A percentile compares a stretch with the other conserved stretches of the same genome.
Conservation (phyloP, 306 rosid genomes). For the Inga laurina region DNA sequence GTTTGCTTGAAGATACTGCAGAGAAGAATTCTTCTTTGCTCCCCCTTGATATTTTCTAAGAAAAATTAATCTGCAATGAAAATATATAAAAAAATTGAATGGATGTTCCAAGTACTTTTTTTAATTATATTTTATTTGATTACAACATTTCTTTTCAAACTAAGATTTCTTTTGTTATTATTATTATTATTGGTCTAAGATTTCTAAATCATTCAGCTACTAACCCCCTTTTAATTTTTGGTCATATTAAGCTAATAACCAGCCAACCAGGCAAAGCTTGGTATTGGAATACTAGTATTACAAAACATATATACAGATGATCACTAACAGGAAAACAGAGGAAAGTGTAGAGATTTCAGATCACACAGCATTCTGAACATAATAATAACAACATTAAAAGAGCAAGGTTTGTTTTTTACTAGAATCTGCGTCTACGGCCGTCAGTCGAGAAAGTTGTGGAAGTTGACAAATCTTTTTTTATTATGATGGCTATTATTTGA, state of each 20-base stretch:
- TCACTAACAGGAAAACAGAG: neutral
- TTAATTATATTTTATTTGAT: neutral
- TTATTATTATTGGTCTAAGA: neutral
- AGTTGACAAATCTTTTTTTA: too few species aligned
- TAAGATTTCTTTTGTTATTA: neutral
- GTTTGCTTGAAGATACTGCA: neutral
- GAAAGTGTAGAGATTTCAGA: neutral
- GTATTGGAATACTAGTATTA: too few species aligned
- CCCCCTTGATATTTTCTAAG: neutral
- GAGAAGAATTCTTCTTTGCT: neutral
- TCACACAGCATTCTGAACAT: neutral
- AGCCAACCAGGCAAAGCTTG: too few species aligned
- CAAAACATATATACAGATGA: neutral
- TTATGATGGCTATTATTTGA: too few species aligned
- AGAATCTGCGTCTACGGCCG: constrained; percentile 15
- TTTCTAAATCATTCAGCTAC: neutral
- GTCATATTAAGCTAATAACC: neutral
- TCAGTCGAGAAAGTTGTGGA: too few species aligned
- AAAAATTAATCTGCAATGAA: neutral
- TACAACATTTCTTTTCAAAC: neutral
- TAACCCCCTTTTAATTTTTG: neutral
- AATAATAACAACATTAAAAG: neutral
- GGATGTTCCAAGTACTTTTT: neutral
- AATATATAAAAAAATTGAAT: neutral
- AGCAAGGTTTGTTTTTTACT: constrained; percentile 4